Conservation (phyloP, 257 asterid species). For the Nicotiana paniculata region DNA sequence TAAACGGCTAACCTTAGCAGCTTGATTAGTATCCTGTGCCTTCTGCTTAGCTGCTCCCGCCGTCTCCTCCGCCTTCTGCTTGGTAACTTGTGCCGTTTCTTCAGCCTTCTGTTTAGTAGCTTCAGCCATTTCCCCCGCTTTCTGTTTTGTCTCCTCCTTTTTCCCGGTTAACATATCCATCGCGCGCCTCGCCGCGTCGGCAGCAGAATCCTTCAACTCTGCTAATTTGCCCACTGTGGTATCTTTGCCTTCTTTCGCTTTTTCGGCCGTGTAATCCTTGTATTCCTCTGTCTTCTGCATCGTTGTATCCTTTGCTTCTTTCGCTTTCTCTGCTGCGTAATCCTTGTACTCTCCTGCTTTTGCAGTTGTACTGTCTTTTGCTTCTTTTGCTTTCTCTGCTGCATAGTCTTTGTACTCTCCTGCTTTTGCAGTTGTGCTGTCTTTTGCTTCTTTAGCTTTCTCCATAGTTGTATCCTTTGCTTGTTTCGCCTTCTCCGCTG, state of each 20-base stretch:
- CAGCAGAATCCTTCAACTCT: slow-evolving; percentile 54
- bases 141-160: slow-evolving; percentile 46
- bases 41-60: background rate
- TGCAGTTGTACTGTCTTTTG: too few relatives aligned
- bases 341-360: too few relatives aligned
- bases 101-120: slow-evolving; percentile 21
- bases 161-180: slow-evolving; percentile 63
- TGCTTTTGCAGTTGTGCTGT: background rate
- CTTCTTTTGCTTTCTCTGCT: slow-evolving; percentile 10
- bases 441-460: slow-evolving; percentile 4
- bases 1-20: slow-evolving; percentile 57
- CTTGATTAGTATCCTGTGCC: slow-evolving; percentile 17
- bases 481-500: slow-evolving; percentile 13
- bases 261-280: slow-evolving; percentile 39
- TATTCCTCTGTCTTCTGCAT: slow-evolving; percentile 24
- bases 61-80: slow-evolving; percentile 2
- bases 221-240: slow-evolving; percentile 35
- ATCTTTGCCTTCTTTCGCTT: slow-evolving; percentile 54
- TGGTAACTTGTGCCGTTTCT: background rate
- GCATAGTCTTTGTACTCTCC: slow-evolving; percentile 14
- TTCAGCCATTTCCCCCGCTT: slow-evolving; percentile 27
- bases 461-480: background rate
- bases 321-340: background rate
- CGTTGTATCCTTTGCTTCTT: slow-evolving; percentile 12
- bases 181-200: slow-evolving; percentile 46